These are phyloP conservation scores for Magnusiomyces sp. DNA, from an alignment of 1,139 yeast species.

Conservation along the genomic window DNA sequence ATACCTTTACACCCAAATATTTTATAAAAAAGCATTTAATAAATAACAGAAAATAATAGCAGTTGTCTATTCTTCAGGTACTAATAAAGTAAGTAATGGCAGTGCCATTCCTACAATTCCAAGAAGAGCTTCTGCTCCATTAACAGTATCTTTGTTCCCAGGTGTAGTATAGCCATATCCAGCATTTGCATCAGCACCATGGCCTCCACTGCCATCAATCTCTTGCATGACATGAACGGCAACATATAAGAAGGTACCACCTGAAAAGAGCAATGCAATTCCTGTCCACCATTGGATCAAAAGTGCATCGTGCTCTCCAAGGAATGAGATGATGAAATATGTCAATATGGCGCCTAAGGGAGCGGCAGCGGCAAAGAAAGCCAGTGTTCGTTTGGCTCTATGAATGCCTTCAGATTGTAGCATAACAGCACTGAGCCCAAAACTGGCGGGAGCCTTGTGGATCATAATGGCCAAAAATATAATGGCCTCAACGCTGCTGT, in stretches of 20 bases:
- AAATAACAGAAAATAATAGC: background rate
- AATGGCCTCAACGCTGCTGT: conserved; percentile 41
- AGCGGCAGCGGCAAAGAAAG: conserved; percentile 43
- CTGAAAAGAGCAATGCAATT: conserved; percentile 48
- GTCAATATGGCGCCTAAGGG: conserved; percentile 47
- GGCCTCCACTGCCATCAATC: conserved; percentile 12
- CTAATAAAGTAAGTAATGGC: conserved; percentile 28
- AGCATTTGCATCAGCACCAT: conserved; percentile 8
- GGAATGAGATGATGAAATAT: conserved; percentile 34
- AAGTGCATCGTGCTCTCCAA: conserved; percentile 24
- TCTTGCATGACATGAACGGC: conserved; percentile 52
- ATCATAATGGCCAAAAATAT: conserved; percentile 53
- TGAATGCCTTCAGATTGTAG: conserved; percentile 30
- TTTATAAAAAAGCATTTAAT: background rate
- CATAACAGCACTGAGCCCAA: conserved; percentile 55
- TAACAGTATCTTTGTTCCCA: conserved; percentile 6
- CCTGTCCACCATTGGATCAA: conserved; percentile 41
- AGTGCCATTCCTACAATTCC: conserved; percentile 29
- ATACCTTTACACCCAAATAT: background rate
- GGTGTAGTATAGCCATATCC: conserved; percentile 2
- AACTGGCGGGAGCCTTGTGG: conserved; percentile 71
- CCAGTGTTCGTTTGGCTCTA: conserved; percentile 38
- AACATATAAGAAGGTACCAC: conserved; percentile 67
- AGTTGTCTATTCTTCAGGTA: conserved; percentile 23
- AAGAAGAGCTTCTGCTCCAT: conserved; percentile 16